Conservation (phyloP, 192 early-diverging fungal genomes). For the Spizellomyces punctatus region DNA sequence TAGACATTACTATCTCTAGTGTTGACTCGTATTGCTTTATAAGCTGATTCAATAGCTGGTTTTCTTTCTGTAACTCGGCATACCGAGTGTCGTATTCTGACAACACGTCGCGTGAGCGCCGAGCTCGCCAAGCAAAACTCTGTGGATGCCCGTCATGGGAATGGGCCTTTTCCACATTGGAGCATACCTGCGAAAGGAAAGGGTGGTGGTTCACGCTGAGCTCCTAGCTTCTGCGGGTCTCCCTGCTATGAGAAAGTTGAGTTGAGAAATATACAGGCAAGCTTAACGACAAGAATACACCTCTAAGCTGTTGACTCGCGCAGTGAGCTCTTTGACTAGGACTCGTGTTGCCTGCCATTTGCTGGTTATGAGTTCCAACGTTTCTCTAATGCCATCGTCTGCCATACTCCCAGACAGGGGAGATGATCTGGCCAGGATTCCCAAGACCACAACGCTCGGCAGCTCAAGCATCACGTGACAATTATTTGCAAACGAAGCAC, state of each 20-base stretch:
- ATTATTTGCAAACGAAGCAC: no score
- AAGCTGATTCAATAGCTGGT: slow-evolving; percentile 45
- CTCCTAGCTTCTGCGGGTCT: no score
- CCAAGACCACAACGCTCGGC: no score
- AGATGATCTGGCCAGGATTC: no score
- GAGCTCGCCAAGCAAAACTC: no score
- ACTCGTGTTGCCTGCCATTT: neutral
- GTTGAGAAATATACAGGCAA: no score
- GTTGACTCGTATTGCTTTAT: slow-evolving; percentile 62
- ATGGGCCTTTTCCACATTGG: no score
- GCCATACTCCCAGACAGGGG: neutral
- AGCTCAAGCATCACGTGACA: no score
- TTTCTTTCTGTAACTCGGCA: slow-evolving; percentile 50
- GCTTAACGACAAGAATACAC: neutral
- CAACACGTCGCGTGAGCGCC: neutral
- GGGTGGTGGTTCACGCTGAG: no score
- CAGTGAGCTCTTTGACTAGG: slow-evolving; percentile 1
- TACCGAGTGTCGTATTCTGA: slow-evolving; percentile 37
- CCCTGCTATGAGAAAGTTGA: no score
- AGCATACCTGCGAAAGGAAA: no score
- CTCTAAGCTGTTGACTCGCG: neutral
- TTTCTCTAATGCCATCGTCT: neutral
- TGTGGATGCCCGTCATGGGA: no score
- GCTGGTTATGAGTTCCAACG: neutral
- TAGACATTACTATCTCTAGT: slow-evolving; percentile 54